These are phyloP conservation scores for Nemania sp. DNA, from an alignment of 2,329 filamentous ascomycete species.

Conservation along the genomic window DNA sequence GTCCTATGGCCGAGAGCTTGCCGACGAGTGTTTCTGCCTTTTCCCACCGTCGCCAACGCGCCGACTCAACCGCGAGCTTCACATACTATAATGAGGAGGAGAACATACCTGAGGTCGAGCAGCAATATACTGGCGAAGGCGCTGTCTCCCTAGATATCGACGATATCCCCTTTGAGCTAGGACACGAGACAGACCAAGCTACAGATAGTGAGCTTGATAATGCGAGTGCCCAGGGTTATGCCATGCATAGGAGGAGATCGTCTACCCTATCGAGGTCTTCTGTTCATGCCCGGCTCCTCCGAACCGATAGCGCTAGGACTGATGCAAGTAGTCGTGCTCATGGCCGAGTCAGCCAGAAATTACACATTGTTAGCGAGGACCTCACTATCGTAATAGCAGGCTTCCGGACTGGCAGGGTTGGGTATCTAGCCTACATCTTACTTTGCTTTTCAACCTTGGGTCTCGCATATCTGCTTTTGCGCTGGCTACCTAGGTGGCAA, in stretches of 20 bases:
- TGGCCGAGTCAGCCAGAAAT: constrained; percentile 83
- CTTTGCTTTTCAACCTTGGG: constrained; percentile 81
- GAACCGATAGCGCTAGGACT: constrained; percentile 77
- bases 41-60: constrained; percentile 81
- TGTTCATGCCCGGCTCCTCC: constrained; percentile 73
- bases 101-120: constrained; percentile 54
- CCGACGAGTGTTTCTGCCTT: constrained; percentile 95
- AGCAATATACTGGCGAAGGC: constrained; percentile 56
- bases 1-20: constrained; percentile 94
- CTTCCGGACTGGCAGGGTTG: constrained; percentile 80
- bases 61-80: constrained; percentile 89
- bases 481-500: constrained; percentile 91
- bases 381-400: constrained; percentile 93
- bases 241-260: constrained; percentile 70
- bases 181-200: constrained; percentile 53
- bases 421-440: constrained; percentile 75
- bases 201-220: constrained; percentile 58
- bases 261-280: constrained; percentile 70
- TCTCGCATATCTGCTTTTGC: constrained; percentile 83
- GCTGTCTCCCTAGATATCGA: constrained; percentile 48
- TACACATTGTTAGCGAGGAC: constrained; percentile 94
- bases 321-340: constrained; percentile 72
- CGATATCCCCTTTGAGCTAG: constrained; percentile 50
- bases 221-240: constrained; percentile 58
- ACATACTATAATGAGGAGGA: constrained; percentile 84